Conservation (phyloP, 306 rosid genomes). For the Alnus glutinosa region DNA sequence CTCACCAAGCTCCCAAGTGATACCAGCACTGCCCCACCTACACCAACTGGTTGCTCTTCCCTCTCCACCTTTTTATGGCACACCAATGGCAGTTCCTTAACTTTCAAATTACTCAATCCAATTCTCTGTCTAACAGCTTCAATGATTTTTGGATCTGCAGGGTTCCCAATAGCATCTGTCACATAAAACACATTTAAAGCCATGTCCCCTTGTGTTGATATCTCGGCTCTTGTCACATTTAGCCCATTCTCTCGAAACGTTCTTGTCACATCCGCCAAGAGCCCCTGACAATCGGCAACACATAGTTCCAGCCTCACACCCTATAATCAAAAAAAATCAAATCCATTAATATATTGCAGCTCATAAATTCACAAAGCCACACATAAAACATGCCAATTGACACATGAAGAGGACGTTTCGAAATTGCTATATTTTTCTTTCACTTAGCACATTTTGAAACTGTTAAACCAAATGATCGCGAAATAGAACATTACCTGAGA, state of each 20-base stretch:
- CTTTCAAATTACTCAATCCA: slow-evolving; percentile 64
- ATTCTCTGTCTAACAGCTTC: slow-evolving; percentile 72
- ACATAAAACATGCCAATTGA: neutral
- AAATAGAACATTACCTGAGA: slow-evolving; percentile 53
- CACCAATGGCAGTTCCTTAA: slow-evolving; percentile 67
- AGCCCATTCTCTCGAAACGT: slow-evolving; percentile 89
- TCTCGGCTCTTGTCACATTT: slow-evolving; percentile 86
- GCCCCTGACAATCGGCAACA: slow-evolving; percentile 61
- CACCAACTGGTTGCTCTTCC: slow-evolving; percentile 64
- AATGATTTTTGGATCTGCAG: slow-evolving; percentile 52
- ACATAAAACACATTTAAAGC: slow-evolving; percentile 74
- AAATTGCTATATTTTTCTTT: too few species aligned
- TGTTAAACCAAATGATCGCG: too few species aligned
- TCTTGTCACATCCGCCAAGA: slow-evolving; percentile 82
- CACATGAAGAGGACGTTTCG: neutral
- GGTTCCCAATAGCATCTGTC: slow-evolving; percentile 71
- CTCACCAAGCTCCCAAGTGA: slow-evolving; percentile 86
- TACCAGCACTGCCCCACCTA: slow-evolving; percentile 84
- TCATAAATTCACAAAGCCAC: slow-evolving; percentile 2
- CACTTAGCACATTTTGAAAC: too few species aligned
- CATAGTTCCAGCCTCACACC: slow-evolving; percentile 79
- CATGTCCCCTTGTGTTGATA: slow-evolving; percentile 52
- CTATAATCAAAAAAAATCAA: slow-evolving; percentile 34
- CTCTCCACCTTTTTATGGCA: slow-evolving; percentile 44
- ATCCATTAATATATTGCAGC: neutral